Percentiles rank a stretch among this genome's conserved stretches.
Evolutionary conservation across 345 rosid genomes (phyloP).

Genomic region (Salix exigua): DNA sequence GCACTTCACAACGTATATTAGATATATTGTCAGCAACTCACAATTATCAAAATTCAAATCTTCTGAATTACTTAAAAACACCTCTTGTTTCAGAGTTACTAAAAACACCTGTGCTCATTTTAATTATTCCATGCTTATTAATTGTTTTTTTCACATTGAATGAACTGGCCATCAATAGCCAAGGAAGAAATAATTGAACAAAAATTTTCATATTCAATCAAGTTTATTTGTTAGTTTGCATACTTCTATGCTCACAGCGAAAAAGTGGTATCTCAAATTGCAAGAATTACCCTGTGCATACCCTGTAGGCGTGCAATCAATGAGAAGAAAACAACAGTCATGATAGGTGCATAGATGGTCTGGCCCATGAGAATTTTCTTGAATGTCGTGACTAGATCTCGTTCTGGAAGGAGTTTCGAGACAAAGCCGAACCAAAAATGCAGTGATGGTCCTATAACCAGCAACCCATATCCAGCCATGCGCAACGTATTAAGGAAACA

Average conservation of each 20-base stretch:
- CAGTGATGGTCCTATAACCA: constrained; percentile 74
- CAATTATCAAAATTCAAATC: not conserved
- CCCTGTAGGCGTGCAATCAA: constrained; percentile 68
- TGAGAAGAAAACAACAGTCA: constrained; percentile 76
- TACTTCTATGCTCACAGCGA: not conserved
- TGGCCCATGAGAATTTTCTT: constrained; percentile 90
- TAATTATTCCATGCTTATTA: not conserved
- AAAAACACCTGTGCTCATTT: not conserved
- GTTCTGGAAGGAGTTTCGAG: constrained; percentile 67
- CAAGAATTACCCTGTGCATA: constrained; percentile 14
- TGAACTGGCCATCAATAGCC: not conserved
- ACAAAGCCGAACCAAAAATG: constrained; percentile 82
- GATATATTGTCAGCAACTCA: not conserved
- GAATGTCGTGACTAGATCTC: constrained; percentile 64
- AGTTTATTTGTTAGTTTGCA: not conserved
- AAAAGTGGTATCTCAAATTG: not conserved
- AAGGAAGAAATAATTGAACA: not conserved
- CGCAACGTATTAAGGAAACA: too few relatives aligned
- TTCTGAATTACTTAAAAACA: not conserved
- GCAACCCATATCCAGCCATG: constrained; percentile 80
- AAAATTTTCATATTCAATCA: not conserved
- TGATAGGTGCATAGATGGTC: constrained; percentile 61
- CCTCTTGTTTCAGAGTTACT: not conserved
- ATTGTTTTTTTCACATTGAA: not conserved
- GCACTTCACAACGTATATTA: not conserved